A percentile compares a stretch with the other conserved stretches of the same genome.
phyloP scores from a whole-genome alignment of 2,329 filamentous ascomycete genomes.

The Clarireedia sp. region DNA sequence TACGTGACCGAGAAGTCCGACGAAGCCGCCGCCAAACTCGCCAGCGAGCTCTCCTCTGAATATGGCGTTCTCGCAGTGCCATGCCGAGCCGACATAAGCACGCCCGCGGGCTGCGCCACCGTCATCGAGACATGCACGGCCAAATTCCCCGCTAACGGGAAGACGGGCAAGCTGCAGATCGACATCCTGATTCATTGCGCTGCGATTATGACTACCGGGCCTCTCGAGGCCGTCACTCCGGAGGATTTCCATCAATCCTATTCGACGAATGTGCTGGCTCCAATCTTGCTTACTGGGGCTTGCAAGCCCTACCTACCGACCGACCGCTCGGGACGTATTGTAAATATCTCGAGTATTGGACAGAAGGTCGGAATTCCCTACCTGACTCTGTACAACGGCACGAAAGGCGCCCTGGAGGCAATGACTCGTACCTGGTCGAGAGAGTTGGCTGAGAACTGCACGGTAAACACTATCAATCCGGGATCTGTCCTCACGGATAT shows the following conservation, averaged over 20 bases:
- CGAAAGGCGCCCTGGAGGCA: conserved; percentile 55
- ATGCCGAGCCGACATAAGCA: conserved; percentile 63
- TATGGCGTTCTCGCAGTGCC: conserved; percentile 53
- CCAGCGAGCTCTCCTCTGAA: conserved; percentile 41
- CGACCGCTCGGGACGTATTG: conserved; percentile 56
- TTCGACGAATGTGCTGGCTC: conserved; percentile 71
- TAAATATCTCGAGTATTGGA: conserved; percentile 51
- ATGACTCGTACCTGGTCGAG: conserved; percentile 41
- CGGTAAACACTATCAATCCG: conserved; percentile 7
- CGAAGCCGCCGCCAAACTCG: conserved; percentile 43
- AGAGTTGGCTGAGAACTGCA: conserved; percentile 7
- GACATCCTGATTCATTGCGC: conserved; percentile 85
- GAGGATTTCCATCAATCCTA: conserved; percentile 64
- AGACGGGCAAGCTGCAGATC: conserved; percentile 51
- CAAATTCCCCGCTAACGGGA: background rate
- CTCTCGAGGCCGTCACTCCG: conserved; percentile 49
- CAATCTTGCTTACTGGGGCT: conserved; percentile 67
- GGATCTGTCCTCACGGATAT: conserved; percentile 8
- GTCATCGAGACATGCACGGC: conserved; percentile 47
- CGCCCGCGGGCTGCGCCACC: conserved; percentile 47
- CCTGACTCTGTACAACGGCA: conserved; percentile 53
- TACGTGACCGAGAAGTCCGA: conserved; percentile 54
- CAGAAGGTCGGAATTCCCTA: conserved; percentile 47
- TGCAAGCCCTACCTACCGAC: conserved; percentile 57
- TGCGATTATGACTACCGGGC: conserved; percentile 51